Base-by-base conservation (phyloP, 2,329 filamentous ascomycete species). In the Penicillium sp. region DNA sequence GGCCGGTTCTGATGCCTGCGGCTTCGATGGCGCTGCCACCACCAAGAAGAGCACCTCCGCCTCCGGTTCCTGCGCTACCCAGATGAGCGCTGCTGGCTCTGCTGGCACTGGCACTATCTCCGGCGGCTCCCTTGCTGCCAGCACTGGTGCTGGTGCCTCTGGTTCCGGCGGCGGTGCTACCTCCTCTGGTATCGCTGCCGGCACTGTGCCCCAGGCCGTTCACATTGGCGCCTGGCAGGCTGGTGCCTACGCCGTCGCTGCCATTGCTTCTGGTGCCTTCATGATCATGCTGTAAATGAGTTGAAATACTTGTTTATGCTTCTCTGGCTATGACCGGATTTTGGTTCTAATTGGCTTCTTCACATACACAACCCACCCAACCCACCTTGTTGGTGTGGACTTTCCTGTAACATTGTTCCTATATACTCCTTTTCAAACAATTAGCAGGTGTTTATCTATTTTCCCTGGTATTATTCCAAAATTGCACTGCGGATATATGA, bases 241-340 rank as follows among this genome's bases (percentile, higher is more conserved):
- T 44, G 76, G 70, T 50, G 73, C 70, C 13, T 79, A 79, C 63
- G 50, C 77, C n/a, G 59, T 76, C 42, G 69, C 70, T 48, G 76
- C 77, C 38, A 53, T 76, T 40, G 61, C 76, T 39, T 73, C 76
- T 51, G 78, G 76, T 57, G 68, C 68, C 47, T 75, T 74, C 53
- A 79, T 79, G 76, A 70, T 79, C 58, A 60, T 78, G 61, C 67
- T 80, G 67, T 80, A 78, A 67, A 53, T 42, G 27, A 39, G 55
- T 55, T 44, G 32, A 52, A 34, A 36, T 13, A 44, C 30, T 50
- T 30, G 16, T 46, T 40, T 44, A 34, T 46, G 8, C 39, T 38
- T 48, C 34, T 30, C 38, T 51, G 36, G n/a, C n/a, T 50, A 34
- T 18, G 39, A 43, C 34, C 18, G 32, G 47, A 16, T 52, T 32